Evolutionary conservation across 495 filamentous ascomycete species (phyloP), one percentile per base, ranked within the genome.

Genomic region (Evansstolkia leycettana): DNA sequence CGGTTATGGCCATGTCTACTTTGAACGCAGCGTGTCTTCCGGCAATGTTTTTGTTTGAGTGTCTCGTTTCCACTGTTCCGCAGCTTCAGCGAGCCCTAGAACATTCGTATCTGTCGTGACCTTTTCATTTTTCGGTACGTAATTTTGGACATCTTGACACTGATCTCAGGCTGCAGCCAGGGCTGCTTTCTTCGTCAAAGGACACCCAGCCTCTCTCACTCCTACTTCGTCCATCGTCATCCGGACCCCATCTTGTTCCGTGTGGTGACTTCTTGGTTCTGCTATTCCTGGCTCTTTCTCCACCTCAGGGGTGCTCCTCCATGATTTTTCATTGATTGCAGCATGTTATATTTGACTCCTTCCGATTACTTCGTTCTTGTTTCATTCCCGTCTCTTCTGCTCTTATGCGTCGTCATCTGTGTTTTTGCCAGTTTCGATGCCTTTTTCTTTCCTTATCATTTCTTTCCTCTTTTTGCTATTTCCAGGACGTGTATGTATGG

Each of bases 21-120:
- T 23, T 38, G 28, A 28, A 33, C 29, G 36, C 40, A 45, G 26
- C 27, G 23, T 29, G 20, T 23, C 20, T 28, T 15, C 14, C 31
- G 37, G 32, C 26, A 33, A 34, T 31, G 13, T 15, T 31, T 33
- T 25, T n/a, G n/a, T n/a, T n/a, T n/a, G 31, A 38, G 17, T 41
- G 12, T 32, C 29, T 32, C 36, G 14, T 36, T 39, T 20, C 24
- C 17, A 23, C 20, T 23, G 20, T 43, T 28, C 41, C 33, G 39
- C 47, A 34, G 39, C 39, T 42, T 51, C 38, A 50, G 47, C 47
- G 42, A 50, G 20, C 33, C 29, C 45, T 23, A 5, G 20, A 9
- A 23, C 20, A 23, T 23, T 23, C 5, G 20, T 23, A 5, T 23
- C 4, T 23, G 20, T 23, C 5, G 20, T 23, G 20, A 9, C 20